A percentile compares a stretch with the other conserved stretches of the same genome.
phyloP scores from a whole-genome alignment of 1,139 yeast species.

The Keqinozyma sinolaborantium region DNA sequence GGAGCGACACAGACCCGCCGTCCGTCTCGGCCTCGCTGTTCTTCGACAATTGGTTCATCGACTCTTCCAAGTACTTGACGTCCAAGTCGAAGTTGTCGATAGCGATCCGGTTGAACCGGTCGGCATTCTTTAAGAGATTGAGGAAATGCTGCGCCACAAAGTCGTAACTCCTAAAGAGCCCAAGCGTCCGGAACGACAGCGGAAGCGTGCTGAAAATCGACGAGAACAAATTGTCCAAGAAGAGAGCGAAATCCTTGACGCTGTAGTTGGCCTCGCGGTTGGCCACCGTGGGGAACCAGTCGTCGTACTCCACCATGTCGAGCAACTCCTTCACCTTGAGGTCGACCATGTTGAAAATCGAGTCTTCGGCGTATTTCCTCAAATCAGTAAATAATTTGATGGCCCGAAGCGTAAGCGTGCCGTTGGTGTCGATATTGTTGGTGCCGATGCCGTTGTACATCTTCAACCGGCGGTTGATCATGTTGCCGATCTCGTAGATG shows the following conservation, averaged over 20 bases:
- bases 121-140: constrained; percentile 52
- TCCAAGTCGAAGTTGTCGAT: constrained; percentile 45
- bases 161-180: constrained; percentile 84
- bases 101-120: constrained; percentile 34
- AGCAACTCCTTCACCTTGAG: constrained; percentile 73
- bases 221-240: constrained; percentile 79
- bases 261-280: constrained; percentile 69
- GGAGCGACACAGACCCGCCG: constrained; percentile 37
- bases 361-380: constrained; percentile 73
- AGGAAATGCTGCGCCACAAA: constrained; percentile 73
- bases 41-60: constrained; percentile 24
- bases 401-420: constrained; percentile 38
- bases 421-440: constrained; percentile 36
- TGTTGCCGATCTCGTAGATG: constrained; percentile 51
- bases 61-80: constrained; percentile 36
- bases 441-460: constrained; percentile 55
- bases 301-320: constrained; percentile 84
- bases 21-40: constrained; percentile 11
- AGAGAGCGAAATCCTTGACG: constrained; percentile 83
- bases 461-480: constrained; percentile 38
- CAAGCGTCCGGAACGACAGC: constrained; percentile 67
- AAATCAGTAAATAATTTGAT: constrained; percentile 54
- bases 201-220: constrained; percentile 88
- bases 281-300: constrained; percentile 51
- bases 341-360: constrained; percentile 79